Percentiles rank a stretch among this genome's conserved stretches.
phyloP scores from a whole-genome alignment of 129 eudicot species.

The Helichrysum umbraculigerum region DNA sequence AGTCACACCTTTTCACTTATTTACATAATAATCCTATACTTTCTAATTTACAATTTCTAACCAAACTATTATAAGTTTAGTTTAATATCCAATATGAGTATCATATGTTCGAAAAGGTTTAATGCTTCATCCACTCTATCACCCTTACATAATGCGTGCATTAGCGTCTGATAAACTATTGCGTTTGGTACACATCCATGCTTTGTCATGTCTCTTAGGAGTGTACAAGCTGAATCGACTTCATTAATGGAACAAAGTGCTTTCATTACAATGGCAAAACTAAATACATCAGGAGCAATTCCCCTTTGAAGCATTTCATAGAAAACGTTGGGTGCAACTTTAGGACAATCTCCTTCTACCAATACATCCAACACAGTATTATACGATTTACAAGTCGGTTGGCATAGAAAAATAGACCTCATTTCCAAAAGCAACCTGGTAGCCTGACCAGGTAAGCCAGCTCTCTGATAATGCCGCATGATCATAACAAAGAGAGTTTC shows the following conservation, averaged over 20 bases:
- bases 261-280: conserved; percentile 75
- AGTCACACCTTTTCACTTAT: no score
- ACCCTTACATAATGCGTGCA: conserved; percentile 60
- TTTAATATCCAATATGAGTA: no score
- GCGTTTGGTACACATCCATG: conserved; percentile 92
- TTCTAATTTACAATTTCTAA: no score
- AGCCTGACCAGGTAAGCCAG: conserved; percentile 92
- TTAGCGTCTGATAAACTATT: conserved; percentile 74
- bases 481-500: conserved; percentile 74
- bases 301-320: conserved; percentile 81
- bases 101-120: conserved; percentile 81
- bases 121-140: conserved; percentile 66
- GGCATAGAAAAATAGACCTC: conserved; percentile 56
- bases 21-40: no score
- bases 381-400: conserved; percentile 68
- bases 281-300: conserved; percentile 66
- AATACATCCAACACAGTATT: conserved; percentile 74
- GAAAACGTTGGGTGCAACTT: conserved; percentile 79
- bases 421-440: conserved; percentile 84
- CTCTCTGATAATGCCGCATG: conserved; percentile 73
- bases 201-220: conserved; percentile 85
- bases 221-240: conserved; percentile 69
- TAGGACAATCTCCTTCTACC: conserved; percentile 65
- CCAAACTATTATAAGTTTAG: no score
- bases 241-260: conserved; percentile 75